Evolutionary conservation across 2,329 filamentous ascomycete species (phyloP).

Genomic region (Alternaria gaisen): DNA sequence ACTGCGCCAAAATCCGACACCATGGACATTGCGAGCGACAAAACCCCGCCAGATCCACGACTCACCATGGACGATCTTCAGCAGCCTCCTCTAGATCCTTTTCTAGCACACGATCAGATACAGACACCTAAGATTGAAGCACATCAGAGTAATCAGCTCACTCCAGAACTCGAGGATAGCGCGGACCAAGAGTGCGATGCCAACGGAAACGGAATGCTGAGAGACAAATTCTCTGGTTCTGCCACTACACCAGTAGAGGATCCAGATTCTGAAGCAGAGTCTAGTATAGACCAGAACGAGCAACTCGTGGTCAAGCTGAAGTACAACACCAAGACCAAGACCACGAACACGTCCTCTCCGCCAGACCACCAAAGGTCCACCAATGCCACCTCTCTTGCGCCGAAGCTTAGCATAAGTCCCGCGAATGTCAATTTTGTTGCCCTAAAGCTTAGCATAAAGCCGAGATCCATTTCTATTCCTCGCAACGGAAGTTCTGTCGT

Average conservation of each 20-base stretch:
- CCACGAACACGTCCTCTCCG: background rate
- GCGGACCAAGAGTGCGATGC: background rate
- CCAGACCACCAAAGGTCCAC: background rate
- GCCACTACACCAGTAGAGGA: background rate
- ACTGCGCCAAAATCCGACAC: background rate
- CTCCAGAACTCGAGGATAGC: background rate
- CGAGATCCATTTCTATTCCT: too few species aligned
- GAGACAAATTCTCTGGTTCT: too few species aligned
- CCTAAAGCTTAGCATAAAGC: too few species aligned
- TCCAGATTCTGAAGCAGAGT: background rate
- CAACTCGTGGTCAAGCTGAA: slow-evolving; percentile 7
- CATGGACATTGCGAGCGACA: background rate
- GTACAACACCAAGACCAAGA: background rate
- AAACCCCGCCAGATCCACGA: background rate
- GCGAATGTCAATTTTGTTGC: too few species aligned
- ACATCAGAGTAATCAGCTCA: background rate
- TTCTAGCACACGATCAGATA: background rate
- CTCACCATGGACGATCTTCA: background rate
- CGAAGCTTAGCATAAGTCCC: too few species aligned
- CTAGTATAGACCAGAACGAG: background rate
- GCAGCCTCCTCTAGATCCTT: background rate
- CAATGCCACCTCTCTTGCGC: background rate
- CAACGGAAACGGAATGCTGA: background rate
- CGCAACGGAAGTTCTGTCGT: background rate
- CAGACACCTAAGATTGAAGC: background rate